Evolutionary conservation across 352 stramenopile genomes (phyloP), one percentile per base, ranked within the genome.

Genomic region (Pythium dissimile): DNA sequence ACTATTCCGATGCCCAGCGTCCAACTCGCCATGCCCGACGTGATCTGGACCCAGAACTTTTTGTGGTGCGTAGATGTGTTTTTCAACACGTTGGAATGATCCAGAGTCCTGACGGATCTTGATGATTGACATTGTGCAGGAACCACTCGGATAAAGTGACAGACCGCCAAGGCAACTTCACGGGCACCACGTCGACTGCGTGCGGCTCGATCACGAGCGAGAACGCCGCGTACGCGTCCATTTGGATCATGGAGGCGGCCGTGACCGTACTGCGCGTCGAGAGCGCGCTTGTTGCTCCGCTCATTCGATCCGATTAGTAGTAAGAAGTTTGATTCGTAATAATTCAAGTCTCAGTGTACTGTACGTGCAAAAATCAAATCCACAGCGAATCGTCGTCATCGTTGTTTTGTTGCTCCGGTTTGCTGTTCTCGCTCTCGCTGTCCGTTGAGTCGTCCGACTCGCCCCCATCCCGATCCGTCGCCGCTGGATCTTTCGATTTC

Each of bases 341-440:
- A 41, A 7, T 41, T 82, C 35, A n/a, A n/a, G n/a, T n/a, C n/a
- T n/a, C n/a, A n/a, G n/a, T n/a, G n/a, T n/a, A n/a, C n/a, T n/a
- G n/a, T n/a, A n/a, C n/a, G n/a, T n/a, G n/a, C n/a, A n/a, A n/a
- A n/a, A 16, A 12, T 51, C 27, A 55, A 43, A 55, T 43, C 48
- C 54, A 53, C 11, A 60, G 45, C 24, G 66, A 49, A 24, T 71
- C 75, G 13, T 72, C 79, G 30, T 65, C 72, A 16, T 63, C 77
- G 23, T n/a, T n/a, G n/a, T 72, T 24, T 31, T 48, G 41, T 5
- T 49, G 3, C 23, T 37, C 43, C 16, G 11, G n/a, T 2, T 37
- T 30, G 27, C 43, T n/a, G 21, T 57, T 69, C 24, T 70, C 83
- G 35, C 73, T 70, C 5, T 71, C 71, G 28, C 67, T 72, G 26